Base-by-base conservation (phyloP, 75 land plant genomes). In the Sequoia sempervirens region DNA sequence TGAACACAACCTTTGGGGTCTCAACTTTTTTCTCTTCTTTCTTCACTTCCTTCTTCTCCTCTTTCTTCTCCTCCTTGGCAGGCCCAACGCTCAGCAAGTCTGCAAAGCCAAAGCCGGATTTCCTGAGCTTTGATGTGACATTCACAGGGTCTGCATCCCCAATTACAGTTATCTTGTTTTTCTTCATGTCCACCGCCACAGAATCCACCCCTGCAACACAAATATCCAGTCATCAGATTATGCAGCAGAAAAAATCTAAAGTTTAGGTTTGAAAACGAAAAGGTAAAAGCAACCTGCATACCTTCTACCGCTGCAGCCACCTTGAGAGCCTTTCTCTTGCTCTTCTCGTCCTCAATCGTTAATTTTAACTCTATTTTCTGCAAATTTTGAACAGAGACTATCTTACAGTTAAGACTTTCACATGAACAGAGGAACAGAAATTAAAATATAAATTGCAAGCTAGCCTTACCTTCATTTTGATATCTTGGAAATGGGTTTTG, bases 131-230 rank as follows among this genome's bases (percentile, higher is more conserved):
- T 87, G 88, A 84, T 32, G 89, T 89, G 3, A 90, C 83, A 11
- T 56, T 45, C 1, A 90, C 88, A 0, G 93, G 93, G 43, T 92
- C 92, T 26, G 85, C 93, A 0, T 81, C 66, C 17, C 93, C 93
- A 0, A 90, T 83, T 78, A 92, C 89, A 14, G 89, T 92, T 10
- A 92, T 72, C 61, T 89, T 90, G 58, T 70, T 83, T 53, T 84
- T 90, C 43, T 90, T 92, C 85, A 90, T 87, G 53, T 50, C 53
- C 15, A 50, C 53, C 2, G 53, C 15, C 15, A 50, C 53, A 50
- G 53, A 50, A 13, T 50, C 53, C 53, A 50, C 53, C 53, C 53
- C 14, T 50, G 15, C 15, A 50, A 43, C 0, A 6, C 46, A 43
- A 43, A 43, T 50, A 11, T 13, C 15, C 11, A 46, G 2, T 50